These are phyloP conservation scores for Beauveria brongniartii DNA, from an alignment of 2,329 filamentous ascomycete species.

Conservation along the genomic window DNA sequence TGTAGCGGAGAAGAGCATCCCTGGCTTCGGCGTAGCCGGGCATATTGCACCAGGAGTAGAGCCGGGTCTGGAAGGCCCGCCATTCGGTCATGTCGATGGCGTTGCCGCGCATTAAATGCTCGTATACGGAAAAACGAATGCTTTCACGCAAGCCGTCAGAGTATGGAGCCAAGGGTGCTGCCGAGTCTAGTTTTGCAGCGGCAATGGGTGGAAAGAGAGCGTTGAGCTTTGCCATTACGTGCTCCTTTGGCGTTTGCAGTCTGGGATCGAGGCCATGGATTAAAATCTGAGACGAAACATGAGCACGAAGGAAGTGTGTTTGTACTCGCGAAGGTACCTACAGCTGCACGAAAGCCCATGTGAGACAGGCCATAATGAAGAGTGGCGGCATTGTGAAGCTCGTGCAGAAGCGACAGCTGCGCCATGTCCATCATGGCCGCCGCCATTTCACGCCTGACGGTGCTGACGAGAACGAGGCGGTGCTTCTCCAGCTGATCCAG, in stretches of 20 bases:
- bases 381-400: conserved; percentile 22
- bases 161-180: conserved; percentile 21
- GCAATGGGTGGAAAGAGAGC: conserved; percentile 25
- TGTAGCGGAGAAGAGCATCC: conserved; percentile 23
- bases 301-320: background rate
- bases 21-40: conserved; percentile 22
- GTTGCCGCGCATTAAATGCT: conserved; percentile 24
- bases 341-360: conserved; percentile 25
- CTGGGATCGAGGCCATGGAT: conserved; percentile 17
- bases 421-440: conserved; percentile 12
- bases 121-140: conserved; percentile 27
- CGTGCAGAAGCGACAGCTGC: conserved; percentile 18
- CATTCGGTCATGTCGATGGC: conserved; percentile 15
- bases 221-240: conserved; percentile 25
- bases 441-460: conserved; percentile 6
- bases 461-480: conserved; percentile 14
- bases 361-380: conserved; percentile 24
- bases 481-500: conserved; percentile 27
- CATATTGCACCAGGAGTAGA: conserved; percentile 26
- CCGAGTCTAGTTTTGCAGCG: conserved; percentile 16
- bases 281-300: conserved; percentile 19
- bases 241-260: conserved; percentile 7
- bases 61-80: conserved; percentile 21
- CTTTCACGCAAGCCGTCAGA: conserved; percentile 25
- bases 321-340: conserved; percentile 16